Conservation (phyloP, 2,329 filamentous ascomycete species). For the Diaporthe sp. region DNA sequence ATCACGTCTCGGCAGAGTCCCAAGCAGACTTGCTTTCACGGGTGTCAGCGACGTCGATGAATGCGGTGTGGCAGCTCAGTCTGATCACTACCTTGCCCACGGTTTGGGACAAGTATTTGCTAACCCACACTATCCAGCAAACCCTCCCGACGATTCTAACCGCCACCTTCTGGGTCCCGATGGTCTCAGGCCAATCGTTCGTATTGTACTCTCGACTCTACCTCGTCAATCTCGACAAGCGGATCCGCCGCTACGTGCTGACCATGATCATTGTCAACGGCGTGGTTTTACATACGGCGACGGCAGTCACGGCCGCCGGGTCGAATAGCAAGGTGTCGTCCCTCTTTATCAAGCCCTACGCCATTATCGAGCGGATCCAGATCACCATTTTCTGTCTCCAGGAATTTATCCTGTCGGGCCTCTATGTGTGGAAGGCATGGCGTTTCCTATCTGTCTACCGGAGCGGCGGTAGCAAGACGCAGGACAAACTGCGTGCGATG, state of each 20-base stretch:
- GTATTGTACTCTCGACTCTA: conserved; percentile 75
- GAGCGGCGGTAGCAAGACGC: conserved; percentile 49
- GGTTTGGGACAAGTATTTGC: background rate
- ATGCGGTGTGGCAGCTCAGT: background rate
- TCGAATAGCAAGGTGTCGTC: conserved; percentile 56
- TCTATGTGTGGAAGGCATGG: conserved; percentile 68
- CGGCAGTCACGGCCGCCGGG: conserved; percentile 68
- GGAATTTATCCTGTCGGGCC: conserved; percentile 65
- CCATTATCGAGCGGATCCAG: conserved; percentile 67
- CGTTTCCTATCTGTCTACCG: conserved; percentile 62
- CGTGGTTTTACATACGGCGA: conserved; percentile 66
- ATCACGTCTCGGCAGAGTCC: background rate
- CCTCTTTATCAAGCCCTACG: conserved; percentile 56
- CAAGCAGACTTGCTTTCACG: background rate
- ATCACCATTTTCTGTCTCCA: conserved; percentile 70
- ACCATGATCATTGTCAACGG: conserved; percentile 71
- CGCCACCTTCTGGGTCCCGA: conserved; percentile 66
- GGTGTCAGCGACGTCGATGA: background rate
- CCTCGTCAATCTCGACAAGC: conserved; percentile 66
- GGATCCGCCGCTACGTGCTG: conserved; percentile 63
- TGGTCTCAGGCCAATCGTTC: conserved; percentile 73
- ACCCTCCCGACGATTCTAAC: conserved; percentile 55
- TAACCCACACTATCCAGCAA: conserved; percentile 27
- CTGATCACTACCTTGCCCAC: background rate
- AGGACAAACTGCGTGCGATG: conserved; percentile 53